Base-by-base conservation (phyloP, 2,329 filamentous ascomycete species). In the Trichoderma atroviride region DNA sequence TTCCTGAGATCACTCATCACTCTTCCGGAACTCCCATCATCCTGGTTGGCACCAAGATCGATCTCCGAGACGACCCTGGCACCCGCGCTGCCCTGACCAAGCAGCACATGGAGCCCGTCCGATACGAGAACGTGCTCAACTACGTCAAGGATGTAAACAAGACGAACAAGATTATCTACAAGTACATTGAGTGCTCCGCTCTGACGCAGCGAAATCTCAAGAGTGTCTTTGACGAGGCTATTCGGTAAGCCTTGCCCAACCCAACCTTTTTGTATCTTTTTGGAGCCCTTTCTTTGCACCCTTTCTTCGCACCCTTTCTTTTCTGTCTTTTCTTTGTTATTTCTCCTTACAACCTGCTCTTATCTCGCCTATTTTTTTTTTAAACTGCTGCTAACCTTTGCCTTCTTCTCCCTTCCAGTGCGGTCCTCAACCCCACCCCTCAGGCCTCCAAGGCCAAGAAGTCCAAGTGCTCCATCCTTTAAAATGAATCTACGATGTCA, bases 191-290 rank as follows among this genome's bases (percentile, higher is more conserved):
- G 83, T 99, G 96, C 84, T 98, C 96, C 64, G 96, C 96, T 59
- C 85, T 99, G 74, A 99, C 96, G 47, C 96, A 98, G 85, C 87
- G 95, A 78, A 97, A 97, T 81, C 83, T 99, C 75, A 99, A 99
- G 90, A 97, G 93, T 77, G 96, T 99, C 60, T 99, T 99, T 79
- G 96, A 99, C 78, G 95, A 97, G 83, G 96, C 96, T 40, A 99
- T 99, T 79, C 91, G 96, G 96, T 98, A 84, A 75, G 91, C 83
- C 29, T 37, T 27, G 19, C 53, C 24, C 27, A 53, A 31, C 7
- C n/a, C 19, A 14, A 1, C 22, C 3, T 19, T 19, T 43, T 19
- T 43, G 16, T 19, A 3, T 19, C 16, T 40, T 40, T 40, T 7
- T 1, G 5, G 37, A 1, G 7, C 19, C 5, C 14, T 7, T 43